Conservation (phyloP, 257 asterid genomes). For the Salvia rosmarinus region DNA sequence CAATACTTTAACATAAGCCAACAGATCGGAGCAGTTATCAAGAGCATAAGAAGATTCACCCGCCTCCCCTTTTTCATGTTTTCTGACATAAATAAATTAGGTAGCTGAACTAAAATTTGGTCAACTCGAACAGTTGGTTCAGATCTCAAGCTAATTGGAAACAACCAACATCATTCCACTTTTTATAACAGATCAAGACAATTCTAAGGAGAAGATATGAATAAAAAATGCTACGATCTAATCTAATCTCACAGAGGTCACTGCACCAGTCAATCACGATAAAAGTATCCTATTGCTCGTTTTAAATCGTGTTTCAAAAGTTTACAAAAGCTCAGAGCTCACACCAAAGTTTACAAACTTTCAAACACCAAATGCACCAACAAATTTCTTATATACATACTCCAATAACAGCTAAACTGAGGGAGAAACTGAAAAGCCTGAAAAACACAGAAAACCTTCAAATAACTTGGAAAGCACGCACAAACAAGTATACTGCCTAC, state of each 20-base stretch:
- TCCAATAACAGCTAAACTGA: background rate
- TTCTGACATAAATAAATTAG: background rate
- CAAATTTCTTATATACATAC: background rate
- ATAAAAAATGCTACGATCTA: background rate
- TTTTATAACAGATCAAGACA: slow-evolving; percentile 16
- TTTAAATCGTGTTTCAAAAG: background rate
- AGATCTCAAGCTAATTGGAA: slow-evolving; percentile 23
- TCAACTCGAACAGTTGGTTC: slow-evolving; percentile 17
- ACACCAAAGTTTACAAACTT: background rate
- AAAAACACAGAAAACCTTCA: background rate
- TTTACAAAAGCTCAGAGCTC: slow-evolving; percentile 10
- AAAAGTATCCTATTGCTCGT: background rate
- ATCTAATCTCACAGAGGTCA: slow-evolving; percentile 13
- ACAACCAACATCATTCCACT: slow-evolving; percentile 1
- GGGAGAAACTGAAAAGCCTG: background rate
- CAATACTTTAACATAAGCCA: slow-evolving; percentile 20
- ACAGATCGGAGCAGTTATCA: background rate
- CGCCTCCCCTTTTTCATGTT: background rate
- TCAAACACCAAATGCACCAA: slow-evolving; percentile 1
- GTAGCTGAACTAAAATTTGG: slow-evolving; percentile 12
- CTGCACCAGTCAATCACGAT: slow-evolving; percentile 9
- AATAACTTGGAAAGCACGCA: slow-evolving; percentile 18
- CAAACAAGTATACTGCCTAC: slow-evolving; percentile 9
- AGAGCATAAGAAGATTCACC: background rate
- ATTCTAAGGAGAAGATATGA: slow-evolving; percentile 19